Conservation (phyloP, 768 basidiomycete genomes). For the Fibroporia radiculosa region DNA sequence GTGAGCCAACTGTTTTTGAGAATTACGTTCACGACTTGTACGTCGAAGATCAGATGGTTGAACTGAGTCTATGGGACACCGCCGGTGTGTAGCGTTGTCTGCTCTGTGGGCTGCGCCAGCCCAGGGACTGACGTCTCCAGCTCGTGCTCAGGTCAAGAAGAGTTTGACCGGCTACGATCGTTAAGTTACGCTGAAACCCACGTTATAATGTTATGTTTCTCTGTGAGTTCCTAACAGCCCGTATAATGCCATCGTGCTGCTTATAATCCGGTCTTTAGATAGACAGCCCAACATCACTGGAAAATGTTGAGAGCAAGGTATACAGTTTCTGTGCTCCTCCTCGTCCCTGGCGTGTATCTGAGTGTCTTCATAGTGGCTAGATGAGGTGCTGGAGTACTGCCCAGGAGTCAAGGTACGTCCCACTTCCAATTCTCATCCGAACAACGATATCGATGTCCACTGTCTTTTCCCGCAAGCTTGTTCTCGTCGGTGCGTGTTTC, state of each 20-base stretch:
- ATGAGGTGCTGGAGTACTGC: constrained; percentile 88
- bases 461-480: constrained; percentile 44
- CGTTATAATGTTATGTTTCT: constrained; percentile 94
- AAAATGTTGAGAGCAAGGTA: constrained; percentile 93
- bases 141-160: constrained; percentile 70
- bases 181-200: constrained; percentile 97
- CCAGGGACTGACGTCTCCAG: constrained; percentile 22
- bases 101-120: not conserved
- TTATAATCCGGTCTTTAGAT: constrained; percentile 59
- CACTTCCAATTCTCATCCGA: not conserved
- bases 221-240: constrained; percentile 58
- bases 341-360: not conserved
- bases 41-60: constrained; percentile 82
- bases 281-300: constrained; percentile 90
- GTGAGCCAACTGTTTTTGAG: constrained; percentile 94
- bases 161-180: constrained; percentile 89
- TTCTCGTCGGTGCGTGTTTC: constrained; percentile 72
- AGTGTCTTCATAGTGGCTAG: constrained; percentile 72
- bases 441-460: not conserved
- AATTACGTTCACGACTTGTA: constrained; percentile 90
- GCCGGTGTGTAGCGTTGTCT: constrained; percentile 54
- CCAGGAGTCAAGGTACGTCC: constrained; percentile 83
- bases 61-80: constrained; percentile 95
- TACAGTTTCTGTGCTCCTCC: not conserved
- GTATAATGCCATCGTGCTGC: too few relatives aligned